phyloP scores from a whole-genome alignment of 2,329 filamentous ascomycete genomes.

The Claviceps lovelessii region DNA sequence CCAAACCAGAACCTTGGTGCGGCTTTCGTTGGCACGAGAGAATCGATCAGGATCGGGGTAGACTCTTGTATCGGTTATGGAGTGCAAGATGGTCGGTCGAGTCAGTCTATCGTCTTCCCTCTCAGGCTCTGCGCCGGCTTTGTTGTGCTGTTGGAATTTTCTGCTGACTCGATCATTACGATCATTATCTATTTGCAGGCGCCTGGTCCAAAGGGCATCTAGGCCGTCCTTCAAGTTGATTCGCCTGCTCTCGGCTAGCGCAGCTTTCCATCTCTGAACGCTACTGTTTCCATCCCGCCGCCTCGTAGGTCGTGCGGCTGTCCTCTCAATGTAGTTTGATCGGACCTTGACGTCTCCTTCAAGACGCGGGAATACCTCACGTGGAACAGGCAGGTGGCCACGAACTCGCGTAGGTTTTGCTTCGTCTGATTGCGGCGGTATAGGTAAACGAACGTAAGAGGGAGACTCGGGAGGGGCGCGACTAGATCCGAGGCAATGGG shows the following conservation, averaged over 20 bases:
- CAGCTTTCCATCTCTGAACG: constrained; percentile 48
- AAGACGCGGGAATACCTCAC: constrained; percentile 55
- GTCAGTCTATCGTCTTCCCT: constrained; percentile 66
- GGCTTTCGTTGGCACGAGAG: constrained; percentile 33
- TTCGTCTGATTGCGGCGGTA: constrained; percentile 54
- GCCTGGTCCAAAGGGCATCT: constrained; percentile 51
- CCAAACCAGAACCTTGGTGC: constrained; percentile 28
- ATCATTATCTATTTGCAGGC: constrained; percentile 28
- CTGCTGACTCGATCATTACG: constrained; percentile 25
- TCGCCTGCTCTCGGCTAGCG: constrained; percentile 58
- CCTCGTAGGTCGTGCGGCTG: constrained; percentile 40
- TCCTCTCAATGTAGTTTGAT: constrained; percentile 43
- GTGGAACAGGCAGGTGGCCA: constrained; percentile 71
- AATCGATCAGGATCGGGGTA: constrained; percentile 50
- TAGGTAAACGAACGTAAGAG: constrained; percentile 69
- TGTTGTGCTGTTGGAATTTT: constrained; percentile 33
- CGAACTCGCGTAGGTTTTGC: constrained; percentile 38
- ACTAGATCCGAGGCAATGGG: constrained; percentile 26
- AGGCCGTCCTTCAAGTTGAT: constrained; percentile 60
- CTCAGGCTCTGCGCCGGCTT: constrained; percentile 47
- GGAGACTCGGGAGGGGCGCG: constrained; percentile 75
- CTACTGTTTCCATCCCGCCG: constrained; percentile 21
- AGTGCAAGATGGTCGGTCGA: constrained; percentile 45
- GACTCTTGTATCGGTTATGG: constrained; percentile 33
- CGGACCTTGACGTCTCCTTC: constrained; percentile 46